Evolutionary conservation across 202 grass and related monocot genomes (phyloP).

Genomic region (Saccharum hybrid): DNA sequence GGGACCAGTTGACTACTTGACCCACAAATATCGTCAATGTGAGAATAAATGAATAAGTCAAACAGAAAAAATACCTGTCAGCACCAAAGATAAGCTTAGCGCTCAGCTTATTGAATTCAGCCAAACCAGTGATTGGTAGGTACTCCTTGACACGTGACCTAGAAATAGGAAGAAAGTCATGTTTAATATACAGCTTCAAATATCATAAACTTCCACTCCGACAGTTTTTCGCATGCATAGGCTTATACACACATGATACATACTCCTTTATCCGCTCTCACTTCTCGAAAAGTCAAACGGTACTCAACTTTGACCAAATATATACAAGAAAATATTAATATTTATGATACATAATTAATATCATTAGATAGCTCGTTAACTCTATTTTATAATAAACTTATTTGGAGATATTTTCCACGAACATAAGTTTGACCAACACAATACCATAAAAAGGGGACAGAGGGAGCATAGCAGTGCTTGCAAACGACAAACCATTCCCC

Average conservation of each 20-base stretch:
- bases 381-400: neutral
- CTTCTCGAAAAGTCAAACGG: neutral
- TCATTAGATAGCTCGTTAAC: neutral
- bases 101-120: constrained; percentile 94
- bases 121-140: constrained; percentile 90
- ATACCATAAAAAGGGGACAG: neutral
- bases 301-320: neutral
- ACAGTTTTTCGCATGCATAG: neutral
- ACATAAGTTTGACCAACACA: neutral
- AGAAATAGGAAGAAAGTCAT: constrained; percentile 36
- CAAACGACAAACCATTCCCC: neutral
- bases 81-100: constrained; percentile 97
- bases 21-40: neutral
- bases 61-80: constrained; percentile 68
- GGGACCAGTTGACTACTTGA: neutral
- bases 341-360: too few relatives aligned
- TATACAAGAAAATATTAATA: too few relatives aligned
- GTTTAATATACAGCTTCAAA: constrained; percentile 12
- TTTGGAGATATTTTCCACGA: neutral
- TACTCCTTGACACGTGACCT: constrained; percentile 90
- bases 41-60: neutral
- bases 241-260: neutral
- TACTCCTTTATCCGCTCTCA: neutral
- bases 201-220: neutral
- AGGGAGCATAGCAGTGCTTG: neutral